Base-by-base conservation (phyloP, 2,329 filamentous ascomycete genomes). In the Neofusicoccum ribis region DNA sequence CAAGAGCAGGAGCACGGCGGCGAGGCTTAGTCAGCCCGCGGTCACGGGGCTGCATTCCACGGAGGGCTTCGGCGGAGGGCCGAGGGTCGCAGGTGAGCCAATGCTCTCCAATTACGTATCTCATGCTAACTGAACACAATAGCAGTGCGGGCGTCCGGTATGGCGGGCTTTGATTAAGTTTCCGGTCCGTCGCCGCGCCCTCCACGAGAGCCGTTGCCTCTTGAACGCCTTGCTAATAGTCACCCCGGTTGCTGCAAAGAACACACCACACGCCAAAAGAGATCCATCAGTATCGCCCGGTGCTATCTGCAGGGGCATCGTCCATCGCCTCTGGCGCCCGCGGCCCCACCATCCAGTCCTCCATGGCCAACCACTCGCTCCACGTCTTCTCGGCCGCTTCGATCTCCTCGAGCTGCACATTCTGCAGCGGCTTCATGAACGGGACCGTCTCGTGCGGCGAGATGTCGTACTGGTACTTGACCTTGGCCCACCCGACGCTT, bases 321-420 rank as follows among this genome's bases (percentile, higher is more conserved):
- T 74, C 72, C n/a, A 72, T 73, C 65, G 74, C 72, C 14, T 83
- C 82, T 6, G 90, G 91, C 37, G 89, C 89, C 67, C 91, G 82
- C 1, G 91, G 91, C 2, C 93, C 93, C n/a, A 97, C 82, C 93
- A 97, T 96, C 94, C 94, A 98, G 77, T 97, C 94, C 77, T 97
- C 92, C 92, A 97, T 96, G 12, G 92, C 92, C 37, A 97, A 81
- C 94, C 94, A 98, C 72, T 94, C 89, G 74, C 92, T 96, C 95
- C 95, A 99, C 66, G 85, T 88, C 67, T 86, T 85, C 79, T 98
- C 94, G 0, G 93, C 93, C 14, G 82, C 86, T 68, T 91, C 86
- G 67, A 98, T 91, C 80, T 98, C 95, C 23, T 87, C 86, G 72
- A 94, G 88, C 7, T 87, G 86, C 0, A 91, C 88, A 63, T 88